These are phyloP conservation scores for Clonostachys rhizophaga DNA, from an alignment of 2,329 filamentous ascomycete genomes.

Conservation along the genomic window DNA sequence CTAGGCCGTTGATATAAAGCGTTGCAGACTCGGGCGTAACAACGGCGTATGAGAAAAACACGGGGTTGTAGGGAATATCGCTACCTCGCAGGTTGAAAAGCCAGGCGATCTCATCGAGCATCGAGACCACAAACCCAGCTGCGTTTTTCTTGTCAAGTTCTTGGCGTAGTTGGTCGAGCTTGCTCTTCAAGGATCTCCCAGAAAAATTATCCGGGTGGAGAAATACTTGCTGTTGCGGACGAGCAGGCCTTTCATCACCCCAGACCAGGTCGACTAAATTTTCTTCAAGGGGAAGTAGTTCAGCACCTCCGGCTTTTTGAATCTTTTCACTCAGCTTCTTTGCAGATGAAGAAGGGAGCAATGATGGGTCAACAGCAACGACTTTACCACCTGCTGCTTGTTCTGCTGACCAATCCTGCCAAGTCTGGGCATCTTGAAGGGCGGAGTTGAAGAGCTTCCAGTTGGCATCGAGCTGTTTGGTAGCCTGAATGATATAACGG, in stretches of 20 bases:
- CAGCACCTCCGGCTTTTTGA: conserved; percentile 76
- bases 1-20: conserved; percentile 79
- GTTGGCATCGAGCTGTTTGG: conserved; percentile 84
- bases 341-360: conserved; percentile 64
- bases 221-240: conserved; percentile 71
- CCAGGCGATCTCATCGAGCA: conserved; percentile 97
- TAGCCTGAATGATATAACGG: conserved; percentile 95
- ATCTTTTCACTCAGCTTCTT: conserved; percentile 80
- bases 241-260: conserved; percentile 66
- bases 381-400: conserved; percentile 82
- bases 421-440: conserved; percentile 88
- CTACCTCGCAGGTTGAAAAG: conserved; percentile 94
- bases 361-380: conserved; percentile 85
- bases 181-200: conserved; percentile 77
- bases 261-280: conserved; percentile 94
- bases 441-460: conserved; percentile 93
- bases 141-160: conserved; percentile 88
- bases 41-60: conserved; percentile 95
- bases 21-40: conserved; percentile 73
- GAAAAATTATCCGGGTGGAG: conserved; percentile 69
- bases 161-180: conserved; percentile 82
- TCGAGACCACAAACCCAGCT: conserved; percentile 82
- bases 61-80: conserved; percentile 96
- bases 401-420: conserved; percentile 93
- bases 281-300: conserved; percentile 67